Evolutionary conservation across 169 alveolate genomes (phyloP).

Genomic region (Babesia gibsoni): DNA sequence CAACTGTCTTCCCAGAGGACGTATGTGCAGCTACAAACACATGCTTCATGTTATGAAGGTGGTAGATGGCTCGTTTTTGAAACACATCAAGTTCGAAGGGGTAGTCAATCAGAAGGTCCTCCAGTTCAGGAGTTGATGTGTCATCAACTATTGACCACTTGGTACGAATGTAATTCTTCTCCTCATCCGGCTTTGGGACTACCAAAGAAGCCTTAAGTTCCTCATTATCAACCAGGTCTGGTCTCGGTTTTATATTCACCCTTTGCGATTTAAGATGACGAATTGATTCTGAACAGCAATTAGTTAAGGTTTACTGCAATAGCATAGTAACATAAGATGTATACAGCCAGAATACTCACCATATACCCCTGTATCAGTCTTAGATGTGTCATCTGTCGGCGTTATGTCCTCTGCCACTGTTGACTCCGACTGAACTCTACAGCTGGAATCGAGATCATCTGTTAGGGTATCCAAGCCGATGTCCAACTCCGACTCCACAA

Average conservation of each 20-base stretch:
- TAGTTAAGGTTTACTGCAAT: too few species aligned
- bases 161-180: constrained; percentile 57
- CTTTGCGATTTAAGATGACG: too few species aligned
- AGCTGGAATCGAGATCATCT: not conserved
- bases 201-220: not conserved
- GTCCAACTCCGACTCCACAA: constrained; percentile 26
- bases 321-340: too few species aligned
- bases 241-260: not conserved
- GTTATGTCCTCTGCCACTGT: too few species aligned
- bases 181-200: constrained; percentile 57
- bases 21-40: constrained; percentile 99
- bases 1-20: constrained; percentile 98
- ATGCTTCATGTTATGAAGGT: constrained; percentile 87
- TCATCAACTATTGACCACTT: constrained; percentile 75
- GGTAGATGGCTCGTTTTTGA: constrained; percentile 93
- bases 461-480: constrained; percentile 1
- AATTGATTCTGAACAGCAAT: too few species aligned
- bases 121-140: constrained; percentile 33
- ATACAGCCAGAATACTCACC: too few species aligned
- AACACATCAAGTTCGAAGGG: constrained; percentile 94
- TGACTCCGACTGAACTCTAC: not conserved
- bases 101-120: constrained; percentile 79
- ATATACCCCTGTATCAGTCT: too few species aligned
- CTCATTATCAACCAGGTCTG: constrained; percentile 5
- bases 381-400: too few species aligned